Evolutionary conservation across 108 stramenopile genomes (phyloP).

Genomic region (Asterionellopsis glacialis): DNA sequence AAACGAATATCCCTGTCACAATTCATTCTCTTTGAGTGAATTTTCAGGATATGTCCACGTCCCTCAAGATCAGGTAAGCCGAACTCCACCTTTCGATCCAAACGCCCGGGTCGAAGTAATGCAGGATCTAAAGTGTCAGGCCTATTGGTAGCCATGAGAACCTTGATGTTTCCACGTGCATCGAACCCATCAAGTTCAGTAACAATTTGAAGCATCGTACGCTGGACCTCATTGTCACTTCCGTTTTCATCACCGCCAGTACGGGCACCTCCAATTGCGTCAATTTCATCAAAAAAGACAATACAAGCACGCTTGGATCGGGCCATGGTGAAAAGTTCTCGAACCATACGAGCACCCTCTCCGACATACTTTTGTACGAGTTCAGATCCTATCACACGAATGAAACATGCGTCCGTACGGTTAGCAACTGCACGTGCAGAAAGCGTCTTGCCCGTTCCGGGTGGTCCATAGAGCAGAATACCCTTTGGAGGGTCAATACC

Average conservation of each 20-base stretch:
- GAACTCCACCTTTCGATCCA: conserved; percentile 98
- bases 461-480: conserved; percentile 92
- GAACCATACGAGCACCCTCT: conserved; percentile 99
- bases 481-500: conserved; percentile 99
- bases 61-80: conserved; percentile 96
- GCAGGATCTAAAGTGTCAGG: conserved; percentile 98
- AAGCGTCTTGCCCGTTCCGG: conserved; percentile 94
- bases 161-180: conserved; percentile 98
- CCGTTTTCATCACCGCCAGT: conserved; percentile 83
- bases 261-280: conserved; percentile 90
- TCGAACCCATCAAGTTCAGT: conserved; percentile 98
- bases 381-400: conserved; percentile 95
- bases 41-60: conserved; percentile 91
- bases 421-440: conserved; percentile 95
- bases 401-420: conserved; percentile 97
- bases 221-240: conserved; percentile 93
- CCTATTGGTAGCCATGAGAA: conserved; percentile 96
- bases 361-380: conserved; percentile 97
- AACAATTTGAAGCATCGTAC: conserved; percentile 99
- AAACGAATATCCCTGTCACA: conserved; percentile 97
- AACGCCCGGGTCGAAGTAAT: conserved; percentile 91
- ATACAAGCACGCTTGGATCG: conserved; percentile 96
- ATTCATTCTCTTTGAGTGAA: conserved; percentile 98
- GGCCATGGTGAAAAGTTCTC: conserved; percentile 98
- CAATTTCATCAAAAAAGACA: conserved; percentile 95